A percentile compares a stretch with the other conserved stretches of the same genome.
phyloP scores from a whole-genome alignment of 495 filamentous ascomycete species.

The Cercophora samala region DNA sequence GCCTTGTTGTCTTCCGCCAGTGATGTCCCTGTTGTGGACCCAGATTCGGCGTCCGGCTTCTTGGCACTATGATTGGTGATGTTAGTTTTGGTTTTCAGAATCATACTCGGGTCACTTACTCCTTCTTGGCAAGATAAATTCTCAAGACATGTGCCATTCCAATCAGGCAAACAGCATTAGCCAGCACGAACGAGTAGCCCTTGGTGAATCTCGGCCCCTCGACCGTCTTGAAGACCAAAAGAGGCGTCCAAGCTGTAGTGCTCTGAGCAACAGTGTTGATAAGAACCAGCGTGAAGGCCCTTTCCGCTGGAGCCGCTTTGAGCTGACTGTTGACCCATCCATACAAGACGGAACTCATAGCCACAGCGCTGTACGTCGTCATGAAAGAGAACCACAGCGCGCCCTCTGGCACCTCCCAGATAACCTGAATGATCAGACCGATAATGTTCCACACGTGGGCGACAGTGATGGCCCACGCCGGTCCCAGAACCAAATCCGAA shows the following conservation, averaged over 20 bases:
- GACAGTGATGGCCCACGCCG: slow-evolving; percentile 38
- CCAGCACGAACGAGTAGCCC: slow-evolving; percentile 49
- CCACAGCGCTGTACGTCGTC: slow-evolving; percentile 30
- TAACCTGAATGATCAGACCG: slow-evolving; percentile 32
- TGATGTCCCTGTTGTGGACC: slow-evolving; percentile 8
- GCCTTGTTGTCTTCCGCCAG: neutral
- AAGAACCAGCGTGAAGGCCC: slow-evolving; percentile 32
- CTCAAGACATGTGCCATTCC: slow-evolving; percentile 36
- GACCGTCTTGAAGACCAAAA: slow-evolving; percentile 39
- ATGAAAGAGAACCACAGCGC: slow-evolving; percentile 49
- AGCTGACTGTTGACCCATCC: slow-evolving; percentile 37
- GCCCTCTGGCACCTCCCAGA: slow-evolving; percentile 47
- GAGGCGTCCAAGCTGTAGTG: slow-evolving; percentile 38
- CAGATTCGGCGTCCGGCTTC: slow-evolving; percentile 1
- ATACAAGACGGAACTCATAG: slow-evolving; percentile 36
- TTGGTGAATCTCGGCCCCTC: slow-evolving; percentile 45
- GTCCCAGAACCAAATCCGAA: slow-evolving; percentile 41
- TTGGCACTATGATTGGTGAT: neutral
- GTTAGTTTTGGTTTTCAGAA: neutral
- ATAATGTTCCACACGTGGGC: slow-evolving; percentile 31
- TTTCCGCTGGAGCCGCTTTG: slow-evolving; percentile 29
- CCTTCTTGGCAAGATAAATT: slow-evolving; percentile 27
- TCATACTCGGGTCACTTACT: too few species aligned
- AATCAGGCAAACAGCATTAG: slow-evolving; percentile 46
- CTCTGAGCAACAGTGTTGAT: slow-evolving; percentile 34